Percentiles rank a stretch among this genome's conserved stretches.
Evolutionary conservation across 805 yeast genomes (phyloP).

Genomic region (Ogataea haglerorum): DNA sequence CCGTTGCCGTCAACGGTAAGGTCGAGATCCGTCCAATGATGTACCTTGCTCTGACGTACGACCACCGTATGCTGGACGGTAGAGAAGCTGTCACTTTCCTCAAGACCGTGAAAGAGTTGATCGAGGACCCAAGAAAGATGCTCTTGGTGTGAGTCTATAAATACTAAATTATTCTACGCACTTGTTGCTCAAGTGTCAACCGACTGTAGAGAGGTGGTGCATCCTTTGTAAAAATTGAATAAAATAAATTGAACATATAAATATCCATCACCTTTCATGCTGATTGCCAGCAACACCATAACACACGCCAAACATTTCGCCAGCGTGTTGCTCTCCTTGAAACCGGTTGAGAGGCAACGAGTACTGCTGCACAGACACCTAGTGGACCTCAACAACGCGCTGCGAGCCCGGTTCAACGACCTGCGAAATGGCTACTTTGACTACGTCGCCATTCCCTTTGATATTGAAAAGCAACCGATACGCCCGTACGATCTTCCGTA

Average conservation of each 20-base stretch:
- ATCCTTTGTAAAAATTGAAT: background rate
- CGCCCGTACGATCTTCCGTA: slow-evolving; percentile 24
- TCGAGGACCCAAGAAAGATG: slow-evolving; percentile 99
- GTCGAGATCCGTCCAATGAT: slow-evolving; percentile 98
- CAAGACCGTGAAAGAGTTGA: slow-evolving; percentile 91
- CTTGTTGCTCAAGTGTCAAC: background rate
- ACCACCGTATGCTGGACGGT: slow-evolving; percentile 96
- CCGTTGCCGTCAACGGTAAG: slow-evolving; percentile 94
- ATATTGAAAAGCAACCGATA: slow-evolving; percentile 7
- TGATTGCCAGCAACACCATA: slow-evolving; percentile 2
- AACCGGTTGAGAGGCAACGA: slow-evolving; percentile 15
- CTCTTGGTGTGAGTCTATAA: slow-evolving; percentile 42
- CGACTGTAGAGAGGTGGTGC: too few species aligned
- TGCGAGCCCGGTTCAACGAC: slow-evolving; percentile 17
- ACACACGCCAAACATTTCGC: slow-evolving; percentile 8
- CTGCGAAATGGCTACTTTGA: slow-evolving; percentile 23
- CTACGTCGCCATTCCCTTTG: slow-evolving; percentile 19
- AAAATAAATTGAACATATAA: background rate
- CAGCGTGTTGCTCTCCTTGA: slow-evolving; percentile 17
- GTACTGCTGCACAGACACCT: slow-evolving; percentile 15
- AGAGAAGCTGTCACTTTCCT: slow-evolving; percentile 98
- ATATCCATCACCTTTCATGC: background rate
- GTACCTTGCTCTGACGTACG: slow-evolving; percentile 98
- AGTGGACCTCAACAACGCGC: slow-evolving; percentile 14
- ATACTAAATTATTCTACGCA: slow-evolving; percentile 1